phyloP scores from a whole-genome alignment of 2,329 filamentous ascomycete genomes.

The Diplodia intermedia region DNA sequence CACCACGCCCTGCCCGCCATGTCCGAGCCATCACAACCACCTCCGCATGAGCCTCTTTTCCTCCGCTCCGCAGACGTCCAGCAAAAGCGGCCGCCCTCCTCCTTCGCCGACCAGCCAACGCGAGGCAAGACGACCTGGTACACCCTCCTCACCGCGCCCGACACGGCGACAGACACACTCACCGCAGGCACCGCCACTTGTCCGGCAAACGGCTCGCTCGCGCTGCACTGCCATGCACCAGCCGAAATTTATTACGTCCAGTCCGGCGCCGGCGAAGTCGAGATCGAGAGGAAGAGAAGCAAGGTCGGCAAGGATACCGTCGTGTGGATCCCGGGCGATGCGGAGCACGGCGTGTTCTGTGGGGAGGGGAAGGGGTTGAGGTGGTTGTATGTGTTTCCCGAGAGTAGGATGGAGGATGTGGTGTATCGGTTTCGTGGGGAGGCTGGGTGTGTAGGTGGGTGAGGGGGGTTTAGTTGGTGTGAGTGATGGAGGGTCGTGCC shows the following conservation, averaged over 20 bases:
- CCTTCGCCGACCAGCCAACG: conserved; percentile 31
- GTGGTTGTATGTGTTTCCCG: conserved; percentile 54
- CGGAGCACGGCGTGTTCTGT: conserved; percentile 50
- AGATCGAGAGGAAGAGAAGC: conserved; percentile 47
- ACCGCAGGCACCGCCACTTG: conserved; percentile 50
- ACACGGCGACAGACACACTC: conserved; percentile 47
- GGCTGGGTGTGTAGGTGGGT: too few relatives aligned
- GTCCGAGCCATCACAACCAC: too few relatives aligned
- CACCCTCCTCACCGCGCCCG: conserved; percentile 48
- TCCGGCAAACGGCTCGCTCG: conserved; percentile 46
- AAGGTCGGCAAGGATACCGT: conserved; percentile 45
- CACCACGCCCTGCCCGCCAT: too few relatives aligned
- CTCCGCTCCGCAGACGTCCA: neutral
- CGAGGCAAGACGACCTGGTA: conserved; percentile 48
- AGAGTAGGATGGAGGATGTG: conserved; percentile 48
- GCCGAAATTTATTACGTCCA: conserved; percentile 55
- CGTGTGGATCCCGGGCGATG: conserved; percentile 53
- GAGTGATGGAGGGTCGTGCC: too few relatives aligned
- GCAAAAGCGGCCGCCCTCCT: neutral
- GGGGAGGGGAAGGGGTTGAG: conserved; percentile 40
- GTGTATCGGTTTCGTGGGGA: conserved; percentile 47
- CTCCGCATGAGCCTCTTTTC: neutral
- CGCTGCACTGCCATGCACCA: conserved; percentile 51
- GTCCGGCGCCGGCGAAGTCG: conserved; percentile 47
- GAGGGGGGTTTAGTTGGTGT: too few relatives aligned